phyloP scores from a whole-genome alignment of 495 filamentous ascomycete genomes.

The Entonaema liquescens region DNA sequence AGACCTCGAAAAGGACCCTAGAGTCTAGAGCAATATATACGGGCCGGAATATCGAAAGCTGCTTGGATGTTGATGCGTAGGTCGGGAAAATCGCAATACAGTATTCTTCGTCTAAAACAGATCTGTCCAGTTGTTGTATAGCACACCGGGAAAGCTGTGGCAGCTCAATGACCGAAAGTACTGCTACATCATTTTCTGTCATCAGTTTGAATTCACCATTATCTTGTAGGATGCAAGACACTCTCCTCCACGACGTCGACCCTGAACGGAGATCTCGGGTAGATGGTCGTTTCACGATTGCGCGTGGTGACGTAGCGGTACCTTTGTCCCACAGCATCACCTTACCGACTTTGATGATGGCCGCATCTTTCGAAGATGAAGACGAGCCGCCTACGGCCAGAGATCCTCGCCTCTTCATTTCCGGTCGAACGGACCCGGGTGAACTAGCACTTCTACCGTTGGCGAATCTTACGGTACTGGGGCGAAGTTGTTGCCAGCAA shows the following conservation, averaged over 20 bases:
- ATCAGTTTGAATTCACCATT: constrained; percentile 94
- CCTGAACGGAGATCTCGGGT: constrained; percentile 55
- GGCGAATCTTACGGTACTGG: constrained; percentile 50
- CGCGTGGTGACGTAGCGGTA: constrained; percentile 60
- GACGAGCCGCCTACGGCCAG: constrained; percentile 54
- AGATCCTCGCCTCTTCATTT: constrained; percentile 77
- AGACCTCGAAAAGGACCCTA: constrained; percentile 90
- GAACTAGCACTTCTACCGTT: constrained; percentile 38
- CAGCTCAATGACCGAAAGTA: constrained; percentile 86
- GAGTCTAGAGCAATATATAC: constrained; percentile 89
- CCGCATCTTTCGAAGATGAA: constrained; percentile 70
- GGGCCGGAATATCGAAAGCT: constrained; percentile 71
- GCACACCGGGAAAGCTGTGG: constrained; percentile 88
- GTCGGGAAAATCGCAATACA: constrained; percentile 93
- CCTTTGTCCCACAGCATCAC: constrained; percentile 89
- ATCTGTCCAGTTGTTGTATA: constrained; percentile 86
- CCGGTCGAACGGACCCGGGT: constrained; percentile 32
- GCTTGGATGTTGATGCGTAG: constrained; percentile 70
- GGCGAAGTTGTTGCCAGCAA: constrained; percentile 91
- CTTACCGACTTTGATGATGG: constrained; percentile 97
- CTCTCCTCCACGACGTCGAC: constrained; percentile 73
- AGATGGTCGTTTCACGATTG: constrained; percentile 60
- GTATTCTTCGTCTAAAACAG: constrained; percentile 93
- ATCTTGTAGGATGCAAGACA: constrained; percentile 93
- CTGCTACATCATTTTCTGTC: constrained; percentile 79